A percentile compares a stretch with the other conserved stretches of the same genome.
phyloP scores from a whole-genome alignment of 441 rosid species.

The Mallotus japonicus region DNA sequence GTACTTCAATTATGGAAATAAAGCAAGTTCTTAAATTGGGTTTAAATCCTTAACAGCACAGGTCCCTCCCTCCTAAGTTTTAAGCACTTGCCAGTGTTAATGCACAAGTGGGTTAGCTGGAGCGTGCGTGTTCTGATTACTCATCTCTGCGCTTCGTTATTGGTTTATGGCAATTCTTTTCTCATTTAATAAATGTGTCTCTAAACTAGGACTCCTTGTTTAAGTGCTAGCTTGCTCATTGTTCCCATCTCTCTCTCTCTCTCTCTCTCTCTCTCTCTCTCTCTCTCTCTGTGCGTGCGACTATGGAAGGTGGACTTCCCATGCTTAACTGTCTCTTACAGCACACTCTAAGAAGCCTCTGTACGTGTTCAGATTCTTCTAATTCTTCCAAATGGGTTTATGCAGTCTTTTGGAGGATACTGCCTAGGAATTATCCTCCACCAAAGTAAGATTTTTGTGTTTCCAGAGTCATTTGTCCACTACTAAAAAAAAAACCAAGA shows the following conservation, averaged over 20 bases:
- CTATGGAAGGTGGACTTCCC: conserved; percentile 64
- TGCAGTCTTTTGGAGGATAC: conserved; percentile 71
- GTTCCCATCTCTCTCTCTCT: conserved; percentile 4
- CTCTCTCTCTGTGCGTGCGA: conserved; percentile 14
- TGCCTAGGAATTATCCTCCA: conserved; percentile 74
- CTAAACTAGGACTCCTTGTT: conserved; percentile 22
- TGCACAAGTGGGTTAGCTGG: conserved; percentile 18
- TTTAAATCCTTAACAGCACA: conserved; percentile 2
- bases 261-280: neutral
- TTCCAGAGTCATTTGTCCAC: neutral
- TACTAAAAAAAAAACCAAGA: conserved; percentile 6
- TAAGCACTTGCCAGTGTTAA: neutral
- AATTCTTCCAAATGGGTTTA: conserved; percentile 65
- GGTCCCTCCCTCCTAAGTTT: conserved; percentile 16
- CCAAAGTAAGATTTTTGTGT: conserved; percentile 45
- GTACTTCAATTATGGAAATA: neutral
- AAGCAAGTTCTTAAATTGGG: neutral
- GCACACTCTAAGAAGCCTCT: conserved; percentile 50
- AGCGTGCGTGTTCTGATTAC: conserved; percentile 24
- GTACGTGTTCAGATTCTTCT: conserved; percentile 46
- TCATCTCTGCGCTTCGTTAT: conserved; percentile 26
- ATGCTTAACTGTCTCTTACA: conserved; percentile 64
- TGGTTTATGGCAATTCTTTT: conserved; percentile 3
- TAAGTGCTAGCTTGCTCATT: conserved; percentile 8
- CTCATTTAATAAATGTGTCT: conserved; percentile 20